These are phyloP conservation scores for Candida ortonii DNA, from an alignment of 805 yeast species.

Conservation along the genomic window DNA sequence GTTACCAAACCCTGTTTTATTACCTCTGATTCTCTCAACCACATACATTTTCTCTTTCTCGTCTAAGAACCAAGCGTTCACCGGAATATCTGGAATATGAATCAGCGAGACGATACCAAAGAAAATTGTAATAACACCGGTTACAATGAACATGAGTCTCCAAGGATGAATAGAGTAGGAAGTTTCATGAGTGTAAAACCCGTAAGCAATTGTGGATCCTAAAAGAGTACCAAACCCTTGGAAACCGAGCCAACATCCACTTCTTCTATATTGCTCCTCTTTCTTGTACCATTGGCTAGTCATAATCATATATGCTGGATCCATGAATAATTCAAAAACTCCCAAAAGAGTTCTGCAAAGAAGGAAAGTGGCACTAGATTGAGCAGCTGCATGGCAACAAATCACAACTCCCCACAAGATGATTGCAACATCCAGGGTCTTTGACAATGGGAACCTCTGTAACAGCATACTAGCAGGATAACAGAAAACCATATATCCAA, in stretches of 20 bases:
- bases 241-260: slow-evolving; percentile 37
- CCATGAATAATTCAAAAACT: slow-evolving; percentile 43
- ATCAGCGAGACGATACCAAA: slow-evolving; percentile 41
- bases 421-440: slow-evolving; percentile 46
- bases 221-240: slow-evolving; percentile 43
- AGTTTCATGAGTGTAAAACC: slow-evolving; percentile 35
- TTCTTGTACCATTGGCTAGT: slow-evolving; percentile 52
- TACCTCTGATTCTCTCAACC: slow-evolving; percentile 54
- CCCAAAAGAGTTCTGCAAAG: slow-evolving; percentile 52
- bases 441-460: slow-evolving; percentile 53
- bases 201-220: slow-evolving; percentile 49
- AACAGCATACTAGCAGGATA: slow-evolving; percentile 43
- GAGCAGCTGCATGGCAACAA: slow-evolving; percentile 38
- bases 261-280: slow-evolving; percentile 40
- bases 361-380: slow-evolving; percentile 40
- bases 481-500: slow-evolving; percentile 46
- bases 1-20: slow-evolving; percentile 61
- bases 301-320: slow-evolving; percentile 50
- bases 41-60: slow-evolving; percentile 46
- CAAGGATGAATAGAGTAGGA: slow-evolving; percentile 51
- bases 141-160: slow-evolving; percentile 56
- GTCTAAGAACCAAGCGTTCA: slow-evolving; percentile 48
- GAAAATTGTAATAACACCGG: slow-evolving; percentile 55
- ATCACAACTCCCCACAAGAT: slow-evolving; percentile 47
- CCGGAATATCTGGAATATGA: slow-evolving; percentile 52